Evolutionary conservation across 2,329 filamentous ascomycete species (phyloP).

Genomic region (Penicillium oxalicum): DNA sequence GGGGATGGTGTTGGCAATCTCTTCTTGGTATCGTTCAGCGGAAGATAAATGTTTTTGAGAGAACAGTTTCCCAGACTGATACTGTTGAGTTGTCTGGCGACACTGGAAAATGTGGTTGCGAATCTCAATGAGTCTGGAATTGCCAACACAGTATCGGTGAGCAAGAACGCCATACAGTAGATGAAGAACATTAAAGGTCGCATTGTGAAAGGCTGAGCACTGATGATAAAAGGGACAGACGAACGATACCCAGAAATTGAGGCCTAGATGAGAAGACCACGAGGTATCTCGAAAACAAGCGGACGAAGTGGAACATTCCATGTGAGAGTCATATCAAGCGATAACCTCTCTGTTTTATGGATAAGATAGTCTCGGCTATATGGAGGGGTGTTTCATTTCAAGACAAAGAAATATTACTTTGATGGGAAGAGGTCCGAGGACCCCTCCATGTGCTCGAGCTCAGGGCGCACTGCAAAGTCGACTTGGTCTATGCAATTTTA

Average conservation of each 20-base stretch:
- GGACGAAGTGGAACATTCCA: no score
- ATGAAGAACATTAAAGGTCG: background rate
- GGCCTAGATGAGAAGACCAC: no score
- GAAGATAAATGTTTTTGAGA: conserved; percentile 10
- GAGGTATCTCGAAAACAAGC: no score
- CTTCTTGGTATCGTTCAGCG: conserved; percentile 15
- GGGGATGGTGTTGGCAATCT: conserved; percentile 26
- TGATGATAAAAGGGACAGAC: background rate
- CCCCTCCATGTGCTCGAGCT: no score
- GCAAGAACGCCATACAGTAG: conserved; percentile 1
- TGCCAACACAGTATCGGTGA: background rate
- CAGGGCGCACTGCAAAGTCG: no score
- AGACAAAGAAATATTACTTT: no score
- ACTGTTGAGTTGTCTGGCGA: conserved; percentile 17
- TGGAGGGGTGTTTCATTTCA: no score
- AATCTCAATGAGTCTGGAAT: conserved; percentile 14
- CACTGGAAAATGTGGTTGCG: conserved; percentile 13
- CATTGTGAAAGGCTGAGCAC: conserved; percentile 2
- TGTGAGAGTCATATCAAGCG: no score
- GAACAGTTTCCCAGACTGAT: conserved; percentile 22
- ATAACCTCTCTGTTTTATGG: no score
- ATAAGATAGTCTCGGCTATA: no score
- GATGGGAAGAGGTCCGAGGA: no score
- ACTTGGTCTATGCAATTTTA: no score
- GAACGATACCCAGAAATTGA: background rate